These are phyloP conservation scores for Tolypocladium tropicale DNA, from an alignment of 2,329 filamentous ascomycete species.

Conservation along the genomic window DNA sequence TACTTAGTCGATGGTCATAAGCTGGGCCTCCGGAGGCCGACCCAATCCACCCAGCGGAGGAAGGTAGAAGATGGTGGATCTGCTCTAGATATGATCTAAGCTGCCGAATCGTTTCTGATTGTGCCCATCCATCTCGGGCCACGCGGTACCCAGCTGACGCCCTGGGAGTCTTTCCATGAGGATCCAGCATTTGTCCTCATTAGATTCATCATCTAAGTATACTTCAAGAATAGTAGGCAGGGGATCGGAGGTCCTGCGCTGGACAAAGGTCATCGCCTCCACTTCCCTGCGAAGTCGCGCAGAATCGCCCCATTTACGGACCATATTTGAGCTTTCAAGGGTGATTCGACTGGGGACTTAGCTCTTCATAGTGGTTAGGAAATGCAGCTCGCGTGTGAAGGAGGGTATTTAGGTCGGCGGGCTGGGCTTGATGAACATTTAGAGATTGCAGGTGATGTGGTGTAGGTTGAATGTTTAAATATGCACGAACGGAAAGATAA, in stretches of 20 bases:
- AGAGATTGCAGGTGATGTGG: not conserved
- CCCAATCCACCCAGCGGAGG: not conserved
- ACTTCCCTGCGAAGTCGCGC: not conserved
- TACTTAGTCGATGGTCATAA: not conserved
- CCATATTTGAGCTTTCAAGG: not conserved
- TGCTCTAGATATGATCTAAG: not conserved
- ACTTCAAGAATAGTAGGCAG: not conserved
- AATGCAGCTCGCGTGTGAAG: not conserved
- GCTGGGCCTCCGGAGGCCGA: not conserved
- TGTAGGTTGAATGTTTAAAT: not conserved
- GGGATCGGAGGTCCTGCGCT: not conserved
- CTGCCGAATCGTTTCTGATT: not conserved
- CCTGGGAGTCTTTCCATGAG: not conserved
- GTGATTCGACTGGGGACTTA: not conserved
- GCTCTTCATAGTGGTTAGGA: not conserved
- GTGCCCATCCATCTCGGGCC: not conserved
- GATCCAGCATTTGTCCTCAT: not conserved
- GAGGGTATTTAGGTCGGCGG: not conserved
- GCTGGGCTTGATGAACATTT: not conserved
- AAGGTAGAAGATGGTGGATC: not conserved
- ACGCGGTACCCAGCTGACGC: not conserved
- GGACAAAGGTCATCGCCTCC: not conserved
- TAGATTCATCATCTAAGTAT: not conserved
- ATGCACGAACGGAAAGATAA: too few relatives aligned
- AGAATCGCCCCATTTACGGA: not conserved